Base-by-base conservation (phyloP, 2,329 filamentous ascomycete species). In the Arthrobotrys sphaeroides region DNA sequence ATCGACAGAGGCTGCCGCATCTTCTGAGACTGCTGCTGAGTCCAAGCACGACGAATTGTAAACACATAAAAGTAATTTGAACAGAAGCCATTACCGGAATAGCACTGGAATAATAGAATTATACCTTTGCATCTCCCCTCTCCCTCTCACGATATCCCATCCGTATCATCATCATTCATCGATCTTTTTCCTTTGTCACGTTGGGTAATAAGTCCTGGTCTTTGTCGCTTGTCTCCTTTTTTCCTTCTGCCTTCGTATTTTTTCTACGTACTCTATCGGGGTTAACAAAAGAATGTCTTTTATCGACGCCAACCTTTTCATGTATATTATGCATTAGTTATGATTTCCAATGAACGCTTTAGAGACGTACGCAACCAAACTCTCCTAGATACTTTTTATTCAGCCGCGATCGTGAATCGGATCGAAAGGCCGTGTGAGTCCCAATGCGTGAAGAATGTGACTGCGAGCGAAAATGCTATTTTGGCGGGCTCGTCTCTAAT, bases 251-350 rank as follows among this genome's bases (percentile, higher is more conserved):
- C 16, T 31, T n/a, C n/a, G n/a, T n/a, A n/a, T n/a, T 55, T 55
- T 65, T 75, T 57, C 28, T 53, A 57, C 55, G 72, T 61, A 31
- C 64, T 67, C 49, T 53, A 55, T 24, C 38, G 72, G 72, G 62
- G 62, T 74, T 74, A 42, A 67, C 57, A 69, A 75, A 68, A 75
- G 64, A 75, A 75, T 69, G 72, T 69, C 42, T 40, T 68, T 75
- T 67, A 59, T 68, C 53, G 38, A 64, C 47, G 57, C 59, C 64
- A 65, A 65, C 51, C 68, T 69, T 49, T 68, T 75, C 72, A 75
- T 75, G 72, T 75, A 75, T 75, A 75, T 75, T 75, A 75, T 65
- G 72, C 72, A 65, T 75, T 75, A 69, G 57, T 68, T 61, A 68
- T 51, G 64, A 69, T 62, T 64, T 73, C 31, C 64, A 75, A 75